phyloP scores from a whole-genome alignment of 2,329 filamentous ascomycete genomes.

The Ophidiomyces ophidiicola region DNA sequence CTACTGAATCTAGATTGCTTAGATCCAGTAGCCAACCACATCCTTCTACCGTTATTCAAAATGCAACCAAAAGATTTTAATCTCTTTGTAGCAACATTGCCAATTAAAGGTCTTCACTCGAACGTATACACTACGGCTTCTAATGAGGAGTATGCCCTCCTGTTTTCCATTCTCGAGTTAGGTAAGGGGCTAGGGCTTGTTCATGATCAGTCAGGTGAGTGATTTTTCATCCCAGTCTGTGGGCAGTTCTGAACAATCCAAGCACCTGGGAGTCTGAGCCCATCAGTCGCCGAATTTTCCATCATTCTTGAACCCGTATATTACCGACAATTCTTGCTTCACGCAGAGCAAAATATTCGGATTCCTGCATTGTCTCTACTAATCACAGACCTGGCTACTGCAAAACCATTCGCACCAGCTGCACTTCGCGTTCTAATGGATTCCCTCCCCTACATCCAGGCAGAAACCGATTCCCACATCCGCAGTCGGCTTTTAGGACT shows the following conservation, averaged over 20 bases:
- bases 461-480: constrained; percentile 76
- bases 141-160: constrained; percentile 46
- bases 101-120: constrained; percentile 38
- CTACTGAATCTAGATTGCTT: constrained; percentile 27
- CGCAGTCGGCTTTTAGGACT: constrained; percentile 67
- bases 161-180: constrained; percentile 55
- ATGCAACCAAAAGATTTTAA: constrained; percentile 25
- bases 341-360: constrained; percentile 52
- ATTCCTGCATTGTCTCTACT: constrained; percentile 72
- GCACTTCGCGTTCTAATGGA: constrained; percentile 51
- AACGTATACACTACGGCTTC: constrained; percentile 37
- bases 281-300: constrained; percentile 9
- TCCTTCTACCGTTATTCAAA: constrained; percentile 28
- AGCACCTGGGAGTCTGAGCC: constrained; percentile 12
- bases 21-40: constrained; percentile 27
- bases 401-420: constrained; percentile 54
- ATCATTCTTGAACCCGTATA: constrained; percentile 27
- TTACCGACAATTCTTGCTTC: constrained; percentile 29
- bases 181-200: constrained; percentile 60
- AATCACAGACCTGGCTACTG: constrained; percentile 61
- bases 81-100: constrained; percentile 47
- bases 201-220: constrained; percentile 48
- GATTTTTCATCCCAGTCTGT: neutral
- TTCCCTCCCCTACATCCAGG: constrained; percentile 59
- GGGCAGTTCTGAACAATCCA: neutral